Percentiles rank a stretch among this genome's conserved stretches.
Evolutionary conservation across 2,329 filamentous ascomycete species (phyloP).

Genomic region (Colletotrichum neosansevieriae): DNA sequence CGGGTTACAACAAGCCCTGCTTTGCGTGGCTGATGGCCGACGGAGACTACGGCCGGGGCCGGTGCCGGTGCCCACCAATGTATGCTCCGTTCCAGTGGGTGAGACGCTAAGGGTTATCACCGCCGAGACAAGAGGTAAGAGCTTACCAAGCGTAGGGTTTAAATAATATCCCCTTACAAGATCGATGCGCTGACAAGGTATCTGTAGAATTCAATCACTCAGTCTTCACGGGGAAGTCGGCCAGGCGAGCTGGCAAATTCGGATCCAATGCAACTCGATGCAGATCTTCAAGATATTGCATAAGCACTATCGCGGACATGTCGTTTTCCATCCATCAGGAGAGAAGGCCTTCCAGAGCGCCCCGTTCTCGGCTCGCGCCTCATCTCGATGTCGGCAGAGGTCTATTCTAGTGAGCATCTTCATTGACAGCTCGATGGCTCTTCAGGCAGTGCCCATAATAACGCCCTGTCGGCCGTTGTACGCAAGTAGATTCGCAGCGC

Average conservation of each 20-base stretch:
- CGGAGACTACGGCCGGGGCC: not conserved
- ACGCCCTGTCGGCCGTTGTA: conserved; percentile 61
- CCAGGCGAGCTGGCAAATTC: not conserved
- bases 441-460: not conserved
- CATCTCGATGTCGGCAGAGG: not conserved
- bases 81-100: not conserved
- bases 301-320: not conserved
- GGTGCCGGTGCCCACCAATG: not conserved
- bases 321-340: not conserved
- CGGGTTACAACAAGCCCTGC: not conserved
- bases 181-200: not conserved
- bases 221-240: not conserved
- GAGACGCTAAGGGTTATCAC: not conserved
- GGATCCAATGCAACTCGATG: not conserved
- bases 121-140: not conserved
- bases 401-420: not conserved
- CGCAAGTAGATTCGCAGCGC: conserved; percentile 65
- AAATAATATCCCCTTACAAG: conserved; percentile 29
- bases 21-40: not conserved
- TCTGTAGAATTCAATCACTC: not conserved
- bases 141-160: conserved; percentile 23
- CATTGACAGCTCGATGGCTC: conserved; percentile 2
- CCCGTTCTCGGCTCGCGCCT: conserved; percentile 1
- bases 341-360: not conserved
- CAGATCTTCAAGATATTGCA: not conserved